A percentile compares a stretch with the other conserved stretches of the same genome.
These are phyloP conservation scores for Ballota nigra DNA, from an alignment of 257 asterid genomes.

Conservation along the genomic window DNA sequence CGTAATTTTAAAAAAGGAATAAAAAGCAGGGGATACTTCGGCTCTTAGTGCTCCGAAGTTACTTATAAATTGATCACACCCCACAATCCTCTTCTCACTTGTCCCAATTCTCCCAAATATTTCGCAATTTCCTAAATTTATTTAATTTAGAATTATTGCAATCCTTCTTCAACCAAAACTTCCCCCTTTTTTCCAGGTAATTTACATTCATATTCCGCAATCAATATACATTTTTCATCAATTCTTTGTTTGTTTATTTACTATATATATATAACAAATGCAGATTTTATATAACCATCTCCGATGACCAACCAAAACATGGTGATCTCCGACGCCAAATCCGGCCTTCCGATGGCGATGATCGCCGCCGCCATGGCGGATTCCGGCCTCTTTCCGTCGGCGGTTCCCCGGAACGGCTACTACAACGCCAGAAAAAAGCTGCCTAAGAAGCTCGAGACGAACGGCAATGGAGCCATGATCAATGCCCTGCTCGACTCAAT, in stretches of 20 bases:
- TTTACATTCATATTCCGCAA: slow-evolving; percentile 7
- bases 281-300: neutral
- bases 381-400: slow-evolving; percentile 23
- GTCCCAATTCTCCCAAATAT: neutral
- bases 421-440: slow-evolving; percentile 29
- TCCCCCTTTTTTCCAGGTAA: slow-evolving; percentile 36
- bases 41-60: slow-evolving; percentile 34
- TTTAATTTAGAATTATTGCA: neutral
- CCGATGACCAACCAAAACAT: slow-evolving; percentile 53
- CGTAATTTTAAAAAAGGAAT: slow-evolving; percentile 22
- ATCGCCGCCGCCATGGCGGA: slow-evolving; percentile 38
- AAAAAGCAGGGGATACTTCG: slow-evolving; percentile 39
- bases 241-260: neutral
- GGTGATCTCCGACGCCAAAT: slow-evolving; percentile 39
- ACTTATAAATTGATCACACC: slow-evolving; percentile 53
- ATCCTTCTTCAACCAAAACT: slow-evolving; percentile 22
- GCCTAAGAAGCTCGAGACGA: slow-evolving; percentile 39
- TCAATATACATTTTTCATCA: neutral
- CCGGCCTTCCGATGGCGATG: slow-evolving; percentile 18
- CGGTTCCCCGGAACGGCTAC: slow-evolving; percentile 31
- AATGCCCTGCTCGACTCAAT: slow-evolving; percentile 62
- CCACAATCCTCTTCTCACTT: slow-evolving; percentile 27
- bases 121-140: neutral
- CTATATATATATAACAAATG: neutral
- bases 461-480: slow-evolving; percentile 39